A percentile compares a stretch with the other conserved stretches of the same genome.
These are phyloP conservation scores for Colletotrichum musae DNA, from an alignment of 2,329 filamentous ascomycete species.

Conservation along the genomic window DNA sequence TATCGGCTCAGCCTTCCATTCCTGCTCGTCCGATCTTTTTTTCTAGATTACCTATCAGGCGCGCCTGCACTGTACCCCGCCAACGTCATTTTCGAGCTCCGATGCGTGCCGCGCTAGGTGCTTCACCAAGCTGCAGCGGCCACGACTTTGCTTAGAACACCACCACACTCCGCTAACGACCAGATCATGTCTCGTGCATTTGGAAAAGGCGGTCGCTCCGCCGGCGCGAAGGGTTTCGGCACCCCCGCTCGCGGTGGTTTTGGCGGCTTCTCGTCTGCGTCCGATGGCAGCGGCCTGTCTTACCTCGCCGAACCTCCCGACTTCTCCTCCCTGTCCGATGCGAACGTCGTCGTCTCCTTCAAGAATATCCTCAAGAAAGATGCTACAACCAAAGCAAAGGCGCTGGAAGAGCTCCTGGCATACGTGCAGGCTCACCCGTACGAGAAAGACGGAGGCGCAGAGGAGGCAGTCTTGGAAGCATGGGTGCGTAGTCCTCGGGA, in stretches of 20 bases:
- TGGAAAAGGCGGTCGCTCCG: constrained; percentile 35
- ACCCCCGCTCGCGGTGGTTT: constrained; percentile 49
- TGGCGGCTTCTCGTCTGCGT: constrained; percentile 57
- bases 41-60: neutral
- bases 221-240: constrained; percentile 37
- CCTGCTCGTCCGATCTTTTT: neutral
- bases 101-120: constrained; percentile 6
- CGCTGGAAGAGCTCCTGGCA: constrained; percentile 85
- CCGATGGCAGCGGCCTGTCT: constrained; percentile 73
- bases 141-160: neutral
- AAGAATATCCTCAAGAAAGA: constrained; percentile 96
- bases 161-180: constrained; percentile 8
- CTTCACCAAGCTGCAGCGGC: constrained; percentile 1
- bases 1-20: neutral
- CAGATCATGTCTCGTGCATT: constrained; percentile 40
- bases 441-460: constrained; percentile 73
- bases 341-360: constrained; percentile 89
- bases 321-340: constrained; percentile 81
- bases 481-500: constrained; percentile 75
- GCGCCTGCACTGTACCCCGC: constrained; percentile 35
- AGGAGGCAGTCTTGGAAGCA: constrained; percentile 87
- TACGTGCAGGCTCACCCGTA: constrained; percentile 70
- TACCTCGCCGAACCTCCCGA: constrained; percentile 91
- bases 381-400: constrained; percentile 90
- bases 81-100: constrained; percentile 38